Percentiles rank a stretch among this genome's conserved stretches.
These are phyloP conservation scores for Apostasia ramifera DNA, from an alignment of 106 monocot genomes.

Conservation along the genomic window DNA sequence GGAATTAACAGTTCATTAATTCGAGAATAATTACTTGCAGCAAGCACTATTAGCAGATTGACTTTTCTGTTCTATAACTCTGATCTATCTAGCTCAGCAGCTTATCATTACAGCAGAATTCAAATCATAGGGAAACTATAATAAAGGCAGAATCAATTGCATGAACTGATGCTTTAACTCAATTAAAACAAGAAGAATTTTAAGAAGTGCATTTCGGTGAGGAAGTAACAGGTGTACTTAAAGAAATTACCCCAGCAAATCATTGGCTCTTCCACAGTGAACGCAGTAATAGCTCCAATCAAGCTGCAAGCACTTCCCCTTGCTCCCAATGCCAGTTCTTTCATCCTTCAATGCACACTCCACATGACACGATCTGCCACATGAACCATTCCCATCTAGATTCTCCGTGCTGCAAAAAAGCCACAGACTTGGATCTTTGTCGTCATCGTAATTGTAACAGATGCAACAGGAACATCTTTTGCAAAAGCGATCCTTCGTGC, in stretches of 20 bases:
- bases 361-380: constrained; percentile 56
- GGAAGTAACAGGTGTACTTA: not conserved
- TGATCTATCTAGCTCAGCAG: no score
- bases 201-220: no score
- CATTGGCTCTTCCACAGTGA: constrained; percentile 46
- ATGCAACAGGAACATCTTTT: constrained; percentile 67
- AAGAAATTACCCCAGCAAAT: constrained; percentile 50
- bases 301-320: constrained; percentile 12
- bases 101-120: no score
- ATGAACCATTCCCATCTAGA: constrained; percentile 19
- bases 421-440: constrained; percentile 83
- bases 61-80: no score
- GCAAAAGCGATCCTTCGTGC: constrained; percentile 38
- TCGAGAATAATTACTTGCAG: no score
- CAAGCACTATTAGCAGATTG: no score
- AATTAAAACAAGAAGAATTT: not conserved
- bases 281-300: constrained; percentile 50
- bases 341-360: constrained; percentile 49
- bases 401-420: constrained; percentile 50
- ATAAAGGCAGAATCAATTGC: no score
- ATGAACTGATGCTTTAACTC: no score
- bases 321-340: constrained; percentile 32
- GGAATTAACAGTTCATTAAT: no score
- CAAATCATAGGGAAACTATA: no score
- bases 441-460: constrained; percentile 65